Evolutionary conservation across 352 stramenopile species (phyloP).

Genomic region (Phytophthora quininea): DNA sequence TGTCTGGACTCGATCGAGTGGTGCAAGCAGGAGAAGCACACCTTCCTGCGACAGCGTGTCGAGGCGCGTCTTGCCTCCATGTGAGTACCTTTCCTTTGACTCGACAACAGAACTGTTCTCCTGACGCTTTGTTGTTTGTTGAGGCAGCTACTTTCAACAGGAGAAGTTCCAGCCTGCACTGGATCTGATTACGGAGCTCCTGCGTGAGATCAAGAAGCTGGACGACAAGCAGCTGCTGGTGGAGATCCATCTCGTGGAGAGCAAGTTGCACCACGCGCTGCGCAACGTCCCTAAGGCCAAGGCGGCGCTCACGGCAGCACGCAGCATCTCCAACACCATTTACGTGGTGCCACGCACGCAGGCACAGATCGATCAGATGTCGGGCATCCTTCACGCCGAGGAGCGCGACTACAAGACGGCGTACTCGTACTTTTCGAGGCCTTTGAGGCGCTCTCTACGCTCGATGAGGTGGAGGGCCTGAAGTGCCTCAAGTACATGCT

Average conservation of each 20-base stretch:
- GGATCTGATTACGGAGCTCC: slow-evolving; percentile 93
- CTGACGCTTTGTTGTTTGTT: slow-evolving; percentile 17
- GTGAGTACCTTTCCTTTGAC: too few relatives aligned
- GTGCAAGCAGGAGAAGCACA: slow-evolving; percentile 94
- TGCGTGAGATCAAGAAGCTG: slow-evolving; percentile 98
- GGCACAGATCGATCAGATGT: slow-evolving; percentile 97
- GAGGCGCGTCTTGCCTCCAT: slow-evolving; percentile 94
- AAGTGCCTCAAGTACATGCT: slow-evolving; percentile 99
- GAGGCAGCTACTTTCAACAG: slow-evolving; percentile 85
- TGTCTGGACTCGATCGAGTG: slow-evolving; percentile 96
- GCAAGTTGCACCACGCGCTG: slow-evolving; percentile 97
- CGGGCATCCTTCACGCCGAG: slow-evolving; percentile 96
- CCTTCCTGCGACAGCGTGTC: slow-evolving; percentile 98
- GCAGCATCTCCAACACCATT: slow-evolving; percentile 98
- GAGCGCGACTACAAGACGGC: slow-evolving; percentile 99
- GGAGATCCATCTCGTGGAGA: slow-evolving; percentile 98
- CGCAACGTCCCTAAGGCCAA: slow-evolving; percentile 97
- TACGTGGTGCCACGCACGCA: slow-evolving; percentile 97
- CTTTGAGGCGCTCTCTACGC: slow-evolving; percentile 94
- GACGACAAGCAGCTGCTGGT: slow-evolving; percentile 99
- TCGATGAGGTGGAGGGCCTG: slow-evolving; percentile 88
- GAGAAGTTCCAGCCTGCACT: slow-evolving; percentile 93
- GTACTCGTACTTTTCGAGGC: slow-evolving; percentile 99
- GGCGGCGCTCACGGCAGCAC: slow-evolving; percentile 95
- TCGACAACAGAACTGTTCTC: not conserved